These are phyloP conservation scores for Cercospora sp. DNA, from an alignment of 2,329 filamentous ascomycete genomes.

Conservation along the genomic window DNA sequence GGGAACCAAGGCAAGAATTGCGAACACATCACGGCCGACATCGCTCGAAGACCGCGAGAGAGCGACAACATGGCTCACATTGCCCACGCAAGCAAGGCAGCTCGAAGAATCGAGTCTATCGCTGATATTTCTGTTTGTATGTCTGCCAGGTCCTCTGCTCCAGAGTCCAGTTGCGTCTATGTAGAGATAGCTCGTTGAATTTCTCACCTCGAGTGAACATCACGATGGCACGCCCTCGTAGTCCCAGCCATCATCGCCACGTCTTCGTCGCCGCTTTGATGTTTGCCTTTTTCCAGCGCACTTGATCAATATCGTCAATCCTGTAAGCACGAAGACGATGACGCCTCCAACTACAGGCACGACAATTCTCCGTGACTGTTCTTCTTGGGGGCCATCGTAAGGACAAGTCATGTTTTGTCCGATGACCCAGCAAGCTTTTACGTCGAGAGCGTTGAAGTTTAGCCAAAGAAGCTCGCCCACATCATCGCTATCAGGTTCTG, in stretches of 20 bases:
- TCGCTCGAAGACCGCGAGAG: not conserved
- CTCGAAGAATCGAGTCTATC: not conserved
- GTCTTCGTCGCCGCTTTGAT: constrained; percentile 50
- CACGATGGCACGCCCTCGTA: constrained; percentile 65
- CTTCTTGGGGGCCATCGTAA: constrained; percentile 45
- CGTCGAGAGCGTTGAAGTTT: constrained; percentile 61
- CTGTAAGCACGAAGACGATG: constrained; percentile 62
- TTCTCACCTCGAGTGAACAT: not conserved
- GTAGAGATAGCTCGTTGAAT: not conserved
- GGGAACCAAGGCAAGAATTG: not conserved
- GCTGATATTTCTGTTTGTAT: not conserved
- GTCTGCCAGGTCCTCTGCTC: not conserved
- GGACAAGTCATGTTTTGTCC: constrained; percentile 60
- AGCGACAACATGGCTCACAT: not conserved
- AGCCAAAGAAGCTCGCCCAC: constrained; percentile 51
- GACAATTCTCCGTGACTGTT: constrained; percentile 53
- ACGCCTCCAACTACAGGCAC: constrained; percentile 64
- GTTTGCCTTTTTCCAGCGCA: constrained; percentile 61
- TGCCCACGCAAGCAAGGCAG: not conserved
- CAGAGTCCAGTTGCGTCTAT: not conserved
- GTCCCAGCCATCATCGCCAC: constrained; percentile 57
- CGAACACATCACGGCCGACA: not conserved
- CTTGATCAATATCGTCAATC: constrained; percentile 63
- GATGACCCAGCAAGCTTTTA: constrained; percentile 60
- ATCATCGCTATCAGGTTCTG: constrained; percentile 31